Evolutionary conservation across 208 protist genomes (phyloP).

Genomic region (Leishmania aethiopica): DNA sequence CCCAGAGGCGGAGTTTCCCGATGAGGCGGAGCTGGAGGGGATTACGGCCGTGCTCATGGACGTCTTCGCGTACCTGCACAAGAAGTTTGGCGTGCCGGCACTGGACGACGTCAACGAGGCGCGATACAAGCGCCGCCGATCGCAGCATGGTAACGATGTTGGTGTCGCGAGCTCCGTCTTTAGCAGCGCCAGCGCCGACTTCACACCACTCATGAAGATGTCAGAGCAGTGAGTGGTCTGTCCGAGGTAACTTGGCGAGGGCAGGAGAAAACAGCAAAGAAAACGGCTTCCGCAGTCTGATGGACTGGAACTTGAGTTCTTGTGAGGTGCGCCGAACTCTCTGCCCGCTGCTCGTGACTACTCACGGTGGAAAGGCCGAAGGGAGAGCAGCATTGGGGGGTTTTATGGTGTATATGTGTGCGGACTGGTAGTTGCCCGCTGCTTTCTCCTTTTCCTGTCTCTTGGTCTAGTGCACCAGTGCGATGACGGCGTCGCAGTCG

Average conservation of each 20-base stretch:
- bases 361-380: background rate
- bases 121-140: constrained; percentile 50
- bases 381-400: too few relatives aligned
- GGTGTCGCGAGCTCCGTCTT: constrained; percentile 31
- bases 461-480: background rate
- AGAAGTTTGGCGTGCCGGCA: constrained; percentile 56
- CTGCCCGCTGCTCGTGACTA: background rate
- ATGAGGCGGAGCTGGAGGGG: constrained; percentile 47
- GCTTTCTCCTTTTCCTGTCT: background rate
- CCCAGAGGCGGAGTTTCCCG: constrained; percentile 28
- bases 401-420: background rate
- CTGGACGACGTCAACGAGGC: constrained; percentile 71
- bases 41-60: constrained; percentile 80
- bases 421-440: background rate
- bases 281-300: background rate
- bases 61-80: constrained; percentile 74
- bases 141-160: constrained; percentile 26
- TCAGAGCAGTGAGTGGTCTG: constrained; percentile 19
- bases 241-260: background rate
- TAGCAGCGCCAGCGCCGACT: constrained; percentile 38
- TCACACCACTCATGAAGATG: constrained; percentile 31
- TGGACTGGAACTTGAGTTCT: background rate
- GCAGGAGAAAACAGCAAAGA: background rate
- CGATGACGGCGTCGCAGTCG: background rate
- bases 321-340: background rate